Evolutionary conservation across 2,329 filamentous ascomycete genomes (phyloP).

Genomic region (Scleromitrula shiraiana): DNA sequence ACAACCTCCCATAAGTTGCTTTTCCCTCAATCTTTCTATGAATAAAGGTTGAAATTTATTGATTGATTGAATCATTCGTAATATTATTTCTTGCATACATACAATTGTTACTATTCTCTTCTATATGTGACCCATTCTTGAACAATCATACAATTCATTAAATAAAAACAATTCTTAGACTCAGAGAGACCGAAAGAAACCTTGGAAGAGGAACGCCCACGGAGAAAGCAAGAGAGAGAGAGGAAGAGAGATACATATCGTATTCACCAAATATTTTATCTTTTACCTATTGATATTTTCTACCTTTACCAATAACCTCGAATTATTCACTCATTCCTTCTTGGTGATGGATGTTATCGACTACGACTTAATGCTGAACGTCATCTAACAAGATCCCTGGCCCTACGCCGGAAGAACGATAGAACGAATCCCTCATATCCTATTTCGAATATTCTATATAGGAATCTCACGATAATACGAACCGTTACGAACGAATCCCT

Average conservation of each 20-base stretch:
- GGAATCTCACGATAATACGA: neutral
- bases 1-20: no score
- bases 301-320: neutral
- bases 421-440: neutral
- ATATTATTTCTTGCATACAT: no score
- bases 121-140: neutral
- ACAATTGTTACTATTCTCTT: neutral
- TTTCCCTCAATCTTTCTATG: constrained; percentile 2
- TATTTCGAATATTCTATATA: no score
- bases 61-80: neutral
- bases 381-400: constrained; percentile 1
- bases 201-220: no score
- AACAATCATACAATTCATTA: constrained; percentile 4
- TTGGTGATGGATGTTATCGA: neutral
- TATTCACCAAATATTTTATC: neutral
- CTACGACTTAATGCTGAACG: constrained; percentile 10
- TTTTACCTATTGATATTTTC: neutral
- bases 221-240: no score
- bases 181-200: neutral
- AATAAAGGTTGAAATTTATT: constrained; percentile 2
- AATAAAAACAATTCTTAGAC: neutral
- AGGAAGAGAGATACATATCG: neutral
- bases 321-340: constrained; percentile 2
- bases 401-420: constrained; percentile 4
- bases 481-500: neutral